Evolutionary conservation across 1,139 yeast genomes (phyloP).

Genomic region (Yamadazyma epiphylla): DNA sequence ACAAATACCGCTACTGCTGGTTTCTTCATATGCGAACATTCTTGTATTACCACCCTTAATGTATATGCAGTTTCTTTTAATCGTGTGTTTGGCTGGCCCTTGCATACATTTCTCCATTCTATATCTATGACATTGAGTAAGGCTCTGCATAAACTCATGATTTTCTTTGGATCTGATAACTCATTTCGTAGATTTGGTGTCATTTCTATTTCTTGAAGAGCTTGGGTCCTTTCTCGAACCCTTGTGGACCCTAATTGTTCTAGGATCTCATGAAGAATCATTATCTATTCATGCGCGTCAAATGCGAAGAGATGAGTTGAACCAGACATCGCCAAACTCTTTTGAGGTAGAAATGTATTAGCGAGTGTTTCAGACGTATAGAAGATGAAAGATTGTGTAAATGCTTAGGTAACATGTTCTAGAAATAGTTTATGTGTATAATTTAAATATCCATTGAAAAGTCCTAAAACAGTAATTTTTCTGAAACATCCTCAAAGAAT

Average conservation of each 20-base stretch:
- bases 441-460: slow-evolving; percentile 6
- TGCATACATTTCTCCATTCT: slow-evolving; percentile 6
- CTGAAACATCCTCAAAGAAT: too few relatives aligned
- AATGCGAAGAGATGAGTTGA: too few relatives aligned
- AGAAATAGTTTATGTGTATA: neutral
- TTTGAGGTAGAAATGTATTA: too few relatives aligned
- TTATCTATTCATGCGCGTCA: too few relatives aligned
- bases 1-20: slow-evolving; percentile 3
- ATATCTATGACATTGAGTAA: slow-evolving; percentile 8
- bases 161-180: slow-evolving; percentile 8
- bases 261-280: slow-evolving; percentile 2
- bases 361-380: too few relatives aligned
- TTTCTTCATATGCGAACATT: too few relatives aligned
- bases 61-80: neutral
- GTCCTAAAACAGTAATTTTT: slow-evolving; percentile 10
- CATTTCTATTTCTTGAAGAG: neutral
- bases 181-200: neutral
- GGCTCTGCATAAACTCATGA: slow-evolving; percentile 7
- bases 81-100: slow-evolving; percentile 6
- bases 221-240: slow-evolving; percentile 12
- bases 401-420: too few relatives aligned
- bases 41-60: neutral
- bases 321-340: too few relatives aligned
- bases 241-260: slow-evolving; percentile 9
- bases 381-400: too few relatives aligned